Percentiles rank a stretch among this genome's conserved stretches.
Conservation (phyloP, 2,329 filamentous ascomycete species). For the Diaporthe sp. region DNA sequence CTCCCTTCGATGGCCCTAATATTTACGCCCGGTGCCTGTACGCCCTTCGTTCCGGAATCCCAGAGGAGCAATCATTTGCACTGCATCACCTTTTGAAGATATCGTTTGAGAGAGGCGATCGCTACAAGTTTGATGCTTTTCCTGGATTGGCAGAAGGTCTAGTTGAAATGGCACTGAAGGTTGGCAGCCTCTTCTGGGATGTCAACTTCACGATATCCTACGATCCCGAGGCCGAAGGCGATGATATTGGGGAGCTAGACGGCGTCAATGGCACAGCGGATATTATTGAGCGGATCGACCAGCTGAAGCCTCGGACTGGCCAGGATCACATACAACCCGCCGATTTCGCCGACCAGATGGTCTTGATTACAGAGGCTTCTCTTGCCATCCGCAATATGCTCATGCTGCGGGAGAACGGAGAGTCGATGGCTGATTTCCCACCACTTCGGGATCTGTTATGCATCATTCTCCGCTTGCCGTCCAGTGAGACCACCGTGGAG, state of each 20-base stretch:
- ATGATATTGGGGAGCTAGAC: constrained; percentile 64
- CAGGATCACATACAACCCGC: constrained; percentile 80
- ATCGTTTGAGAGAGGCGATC: constrained; percentile 93
- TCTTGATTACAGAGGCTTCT: constrained; percentile 86
- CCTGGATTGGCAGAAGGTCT: constrained; percentile 89
- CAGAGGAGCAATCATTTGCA: constrained; percentile 90
- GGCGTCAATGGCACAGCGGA: constrained; percentile 78
- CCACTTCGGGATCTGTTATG: constrained; percentile 86
- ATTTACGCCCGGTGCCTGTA: constrained; percentile 92
- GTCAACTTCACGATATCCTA: constrained; percentile 86
- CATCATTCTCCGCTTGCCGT: constrained; percentile 83
- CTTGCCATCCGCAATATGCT: constrained; percentile 96
- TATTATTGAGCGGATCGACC: constrained; percentile 78
- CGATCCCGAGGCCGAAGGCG: constrained; percentile 64
- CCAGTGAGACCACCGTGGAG: constrained; percentile 80
- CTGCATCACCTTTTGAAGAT: constrained; percentile 96
- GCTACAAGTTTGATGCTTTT: constrained; percentile 95
- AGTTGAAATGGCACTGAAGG: constrained; percentile 84
- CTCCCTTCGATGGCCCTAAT: constrained; percentile 79
- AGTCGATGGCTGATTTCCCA: constrained; percentile 81
- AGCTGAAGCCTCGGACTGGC: constrained; percentile 70
- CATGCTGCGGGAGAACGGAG: constrained; percentile 90
- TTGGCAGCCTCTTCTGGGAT: constrained; percentile 84
- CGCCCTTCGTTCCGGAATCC: constrained; percentile 83
- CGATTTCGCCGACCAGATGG: constrained; percentile 77